Percentiles rank a stretch among this genome's conserved stretches.
Evolutionary conservation across 371 early-diverging fungal species (phyloP).

Genomic region (Saksenaea oblongispora): DNA sequence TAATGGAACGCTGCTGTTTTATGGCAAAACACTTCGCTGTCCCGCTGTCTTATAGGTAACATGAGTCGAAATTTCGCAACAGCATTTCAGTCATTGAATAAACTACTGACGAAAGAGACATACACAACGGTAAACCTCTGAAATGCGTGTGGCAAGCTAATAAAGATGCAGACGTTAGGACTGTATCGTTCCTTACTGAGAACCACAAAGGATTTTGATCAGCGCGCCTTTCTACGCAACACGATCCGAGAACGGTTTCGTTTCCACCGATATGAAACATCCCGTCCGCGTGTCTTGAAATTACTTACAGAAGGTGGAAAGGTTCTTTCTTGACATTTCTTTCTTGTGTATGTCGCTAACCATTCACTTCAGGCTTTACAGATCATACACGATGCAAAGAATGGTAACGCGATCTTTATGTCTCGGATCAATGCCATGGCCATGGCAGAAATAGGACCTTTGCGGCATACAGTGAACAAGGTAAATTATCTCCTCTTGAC

Average conservation of each 20-base stretch:
- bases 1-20: neutral
- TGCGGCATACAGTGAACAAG: constrained; percentile 16
- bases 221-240: constrained; percentile 9
- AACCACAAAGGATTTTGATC: neutral
- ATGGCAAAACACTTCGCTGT: neutral
- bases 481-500: constrained; percentile 1
- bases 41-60: neutral
- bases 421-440: constrained; percentile 18
- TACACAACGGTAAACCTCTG: neutral
- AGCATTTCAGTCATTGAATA: neutral
- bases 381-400: constrained; percentile 11
- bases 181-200: neutral
- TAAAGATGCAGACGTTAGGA: neutral
- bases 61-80: neutral
- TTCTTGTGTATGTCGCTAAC: neutral
- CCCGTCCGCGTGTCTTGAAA: constrained; percentile 12
- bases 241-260: constrained; percentile 28
- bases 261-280: constrained; percentile 25
- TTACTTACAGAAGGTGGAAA: constrained; percentile 19
- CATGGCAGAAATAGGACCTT: constrained; percentile 16
- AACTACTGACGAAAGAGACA: neutral
- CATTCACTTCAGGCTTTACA: constrained; percentile 12
- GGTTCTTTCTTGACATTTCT: neutral
- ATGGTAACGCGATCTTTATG: constrained; percentile 10
- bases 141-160: neutral